phyloP scores from a whole-genome alignment of 805 yeast genomes.

The Saccharomycopsis capsularis region DNA sequence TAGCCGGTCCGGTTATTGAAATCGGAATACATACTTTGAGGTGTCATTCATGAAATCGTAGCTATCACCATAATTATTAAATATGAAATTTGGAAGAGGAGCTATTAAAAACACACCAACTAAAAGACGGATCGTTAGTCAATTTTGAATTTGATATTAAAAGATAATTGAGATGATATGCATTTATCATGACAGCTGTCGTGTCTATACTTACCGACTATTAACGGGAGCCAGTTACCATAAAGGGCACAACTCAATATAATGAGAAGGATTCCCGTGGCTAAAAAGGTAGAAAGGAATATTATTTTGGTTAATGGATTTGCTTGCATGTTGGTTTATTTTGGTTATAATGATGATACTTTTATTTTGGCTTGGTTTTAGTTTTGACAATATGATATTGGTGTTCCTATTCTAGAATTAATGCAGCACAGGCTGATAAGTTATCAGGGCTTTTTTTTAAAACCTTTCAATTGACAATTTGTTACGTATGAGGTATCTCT shows the following conservation, averaged over 20 bases:
- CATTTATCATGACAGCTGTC: neutral
- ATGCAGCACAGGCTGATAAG: no score
- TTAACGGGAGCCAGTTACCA: slow-evolving; percentile 87
- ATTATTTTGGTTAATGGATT: slow-evolving; percentile 75
- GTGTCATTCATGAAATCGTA: slow-evolving; percentile 62
- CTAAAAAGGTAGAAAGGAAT: slow-evolving; percentile 67
- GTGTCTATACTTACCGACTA: slow-evolving; percentile 49
- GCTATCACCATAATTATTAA: slow-evolving; percentile 35
- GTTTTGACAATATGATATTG: no score
- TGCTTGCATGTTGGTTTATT: slow-evolving; percentile 19
- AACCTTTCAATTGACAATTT: no score
- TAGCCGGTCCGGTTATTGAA: neutral
- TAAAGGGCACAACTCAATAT: slow-evolving; percentile 82
- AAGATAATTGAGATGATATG: no score
- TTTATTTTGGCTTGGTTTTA: neutral
- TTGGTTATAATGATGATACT: neutral
- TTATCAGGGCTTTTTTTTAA: no score
- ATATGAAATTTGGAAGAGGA: slow-evolving; percentile 62
- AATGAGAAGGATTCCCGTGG: slow-evolving; percentile 84
- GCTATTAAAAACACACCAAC: slow-evolving; percentile 61
- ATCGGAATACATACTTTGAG: slow-evolving; percentile 29
- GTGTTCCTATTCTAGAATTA: no score
- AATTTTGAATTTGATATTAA: no score
- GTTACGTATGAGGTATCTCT: no score
- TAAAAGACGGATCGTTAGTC: slow-evolving; percentile 19